phyloP scores from a whole-genome alignment of 2,329 filamentous ascomycete genomes.

The Xylariaceae sp. region DNA sequence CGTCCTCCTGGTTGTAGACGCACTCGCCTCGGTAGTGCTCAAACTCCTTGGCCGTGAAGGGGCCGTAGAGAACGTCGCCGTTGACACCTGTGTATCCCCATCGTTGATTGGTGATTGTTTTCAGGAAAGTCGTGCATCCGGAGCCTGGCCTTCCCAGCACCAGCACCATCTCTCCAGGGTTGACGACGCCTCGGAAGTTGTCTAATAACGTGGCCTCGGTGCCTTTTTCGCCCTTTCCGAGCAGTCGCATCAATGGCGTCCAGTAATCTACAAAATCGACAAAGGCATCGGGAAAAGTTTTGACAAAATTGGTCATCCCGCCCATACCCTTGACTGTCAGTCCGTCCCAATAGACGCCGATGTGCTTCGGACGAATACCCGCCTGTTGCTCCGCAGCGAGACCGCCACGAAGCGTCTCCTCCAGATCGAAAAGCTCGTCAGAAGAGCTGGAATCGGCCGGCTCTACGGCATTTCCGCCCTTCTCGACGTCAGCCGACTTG shows the following conservation, averaged over 20 bases:
- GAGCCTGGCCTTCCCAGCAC: slow-evolving; percentile 75
- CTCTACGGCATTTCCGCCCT: slow-evolving; percentile 37
- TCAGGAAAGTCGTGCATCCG: slow-evolving; percentile 67
- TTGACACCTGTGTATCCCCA: slow-evolving; percentile 49
- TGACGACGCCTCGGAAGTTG: slow-evolving; percentile 64
- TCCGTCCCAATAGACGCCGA: slow-evolving; percentile 74
- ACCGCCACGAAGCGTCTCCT: slow-evolving; percentile 67
- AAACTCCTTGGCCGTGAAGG: slow-evolving; percentile 67
- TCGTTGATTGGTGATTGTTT: slow-evolving; percentile 63
- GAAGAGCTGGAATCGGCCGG: slow-evolving; percentile 39
- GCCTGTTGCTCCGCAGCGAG: slow-evolving; percentile 68
- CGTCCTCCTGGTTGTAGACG: slow-evolving; percentile 83
- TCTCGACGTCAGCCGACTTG: slow-evolving; percentile 52
- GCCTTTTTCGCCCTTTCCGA: slow-evolving; percentile 65
- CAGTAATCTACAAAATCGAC: slow-evolving; percentile 72
- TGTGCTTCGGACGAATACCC: slow-evolving; percentile 76
- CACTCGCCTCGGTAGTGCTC: slow-evolving; percentile 75
- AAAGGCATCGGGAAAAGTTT: slow-evolving; percentile 75
- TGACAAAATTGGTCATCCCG: slow-evolving; percentile 66
- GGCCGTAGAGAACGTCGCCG: slow-evolving; percentile 74
- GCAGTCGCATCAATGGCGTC: slow-evolving; percentile 56
- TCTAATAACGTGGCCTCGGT: slow-evolving; percentile 70
- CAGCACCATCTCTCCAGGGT: slow-evolving; percentile 84
- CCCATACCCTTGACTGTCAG: slow-evolving; percentile 73
- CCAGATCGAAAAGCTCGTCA: slow-evolving; percentile 67